Evolutionary conservation across 1,284 basidiomycete genomes (phyloP).

Genomic region (Marasmius sp.): DNA sequence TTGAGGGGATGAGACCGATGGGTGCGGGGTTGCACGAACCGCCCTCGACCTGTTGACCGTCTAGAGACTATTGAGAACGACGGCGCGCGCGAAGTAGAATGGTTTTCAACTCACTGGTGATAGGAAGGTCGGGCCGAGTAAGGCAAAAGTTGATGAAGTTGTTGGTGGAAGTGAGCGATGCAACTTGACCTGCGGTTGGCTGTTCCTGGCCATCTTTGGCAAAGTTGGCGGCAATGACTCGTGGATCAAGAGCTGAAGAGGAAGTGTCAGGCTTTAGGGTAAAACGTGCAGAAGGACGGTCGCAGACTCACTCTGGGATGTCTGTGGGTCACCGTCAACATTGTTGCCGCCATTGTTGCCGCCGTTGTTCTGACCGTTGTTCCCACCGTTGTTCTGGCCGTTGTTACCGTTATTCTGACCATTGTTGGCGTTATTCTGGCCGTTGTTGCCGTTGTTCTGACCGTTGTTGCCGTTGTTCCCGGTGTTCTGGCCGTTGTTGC

Average conservation of each 20-base stretch:
- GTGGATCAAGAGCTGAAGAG: slow-evolving; percentile 27
- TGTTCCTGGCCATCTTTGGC: slow-evolving; percentile 17
- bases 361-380: slow-evolving; percentile 6
- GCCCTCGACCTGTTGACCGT: slow-evolving; percentile 36
- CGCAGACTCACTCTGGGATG: slow-evolving; percentile 26
- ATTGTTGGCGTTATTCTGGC: background rate
- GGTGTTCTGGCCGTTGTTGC: background rate
- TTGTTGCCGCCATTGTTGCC: background rate
- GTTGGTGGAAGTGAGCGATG: slow-evolving; percentile 49
- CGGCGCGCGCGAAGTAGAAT: background rate
- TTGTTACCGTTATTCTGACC: background rate
- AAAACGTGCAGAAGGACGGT: background rate
- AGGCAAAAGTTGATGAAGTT: slow-evolving; percentile 54
- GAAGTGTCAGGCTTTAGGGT: background rate
- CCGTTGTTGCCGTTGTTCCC: background rate
- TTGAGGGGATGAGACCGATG: slow-evolving; percentile 42
- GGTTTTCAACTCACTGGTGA: slow-evolving; percentile 27
- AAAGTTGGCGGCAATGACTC: slow-evolving; percentile 28
- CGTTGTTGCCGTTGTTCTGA: background rate
- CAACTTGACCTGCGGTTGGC: slow-evolving; percentile 33
- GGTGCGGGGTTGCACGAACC: slow-evolving; percentile 27
- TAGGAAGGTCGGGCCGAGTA: slow-evolving; percentile 19
- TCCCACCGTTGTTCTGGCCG: background rate
- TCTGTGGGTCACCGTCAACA: slow-evolving; percentile 18
- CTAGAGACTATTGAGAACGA: background rate